Conservation (phyloP, 83 land plant genomes). For the Isoetes engelmannii region DNA sequence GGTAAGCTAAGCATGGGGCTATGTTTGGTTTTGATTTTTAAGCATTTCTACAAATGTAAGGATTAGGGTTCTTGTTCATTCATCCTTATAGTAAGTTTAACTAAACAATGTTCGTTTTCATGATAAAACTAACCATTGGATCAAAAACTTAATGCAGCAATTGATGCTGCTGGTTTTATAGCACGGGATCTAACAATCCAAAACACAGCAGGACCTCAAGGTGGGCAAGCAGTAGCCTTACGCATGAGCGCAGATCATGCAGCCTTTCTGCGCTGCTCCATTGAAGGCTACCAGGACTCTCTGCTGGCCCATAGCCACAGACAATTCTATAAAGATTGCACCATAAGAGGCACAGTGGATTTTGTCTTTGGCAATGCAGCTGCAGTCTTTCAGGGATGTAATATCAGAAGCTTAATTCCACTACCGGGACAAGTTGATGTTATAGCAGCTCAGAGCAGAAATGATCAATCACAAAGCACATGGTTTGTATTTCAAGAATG, state of each 20-base stretch:
- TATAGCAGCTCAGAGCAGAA: slow-evolving; percentile 24
- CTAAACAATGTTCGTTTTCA: no score
- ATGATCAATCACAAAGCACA: slow-evolving; percentile 18
- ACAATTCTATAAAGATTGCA: slow-evolving; percentile 22
- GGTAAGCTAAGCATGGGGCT: no score
- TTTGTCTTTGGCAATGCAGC: slow-evolving; percentile 27
- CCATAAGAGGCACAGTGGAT: slow-evolving; percentile 23
- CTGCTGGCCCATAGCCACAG: slow-evolving; percentile 15
- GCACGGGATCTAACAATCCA: slow-evolving; percentile 12
- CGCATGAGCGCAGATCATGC: slow-evolving; percentile 16
- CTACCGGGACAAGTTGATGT: slow-evolving; percentile 17
- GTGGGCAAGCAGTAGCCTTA: slow-evolving; percentile 18
- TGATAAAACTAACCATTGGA: no score
- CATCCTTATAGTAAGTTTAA: no score
- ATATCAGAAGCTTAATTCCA: slow-evolving; percentile 1
- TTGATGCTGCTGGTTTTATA: slow-evolving; percentile 16
- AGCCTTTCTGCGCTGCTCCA: slow-evolving; percentile 7
- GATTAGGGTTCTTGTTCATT: no score
- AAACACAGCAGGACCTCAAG: slow-evolving; percentile 23
- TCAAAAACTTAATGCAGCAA: slow-evolving; percentile 9
- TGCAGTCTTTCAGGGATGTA: slow-evolving; percentile 20
- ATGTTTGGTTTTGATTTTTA: no score
- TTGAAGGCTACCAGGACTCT: slow-evolving; percentile 21
- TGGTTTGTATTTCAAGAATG: slow-evolving; percentile 20
- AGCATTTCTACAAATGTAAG: no score